Evolutionary conservation across 78 protist species (phyloP).

Genomic region (Dictyostelium brefeldianum): DNA sequence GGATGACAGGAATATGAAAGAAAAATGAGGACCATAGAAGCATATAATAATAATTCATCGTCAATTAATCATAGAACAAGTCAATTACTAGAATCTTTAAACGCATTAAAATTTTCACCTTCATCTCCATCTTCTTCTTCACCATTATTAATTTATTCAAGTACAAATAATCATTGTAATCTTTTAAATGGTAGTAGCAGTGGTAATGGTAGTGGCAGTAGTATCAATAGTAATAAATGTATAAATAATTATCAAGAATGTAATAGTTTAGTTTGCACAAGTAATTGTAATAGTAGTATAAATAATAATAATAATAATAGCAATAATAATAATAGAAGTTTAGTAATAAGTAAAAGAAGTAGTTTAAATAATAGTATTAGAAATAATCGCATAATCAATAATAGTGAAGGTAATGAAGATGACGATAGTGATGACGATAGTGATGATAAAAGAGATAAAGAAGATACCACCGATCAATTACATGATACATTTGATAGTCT

Average conservation of each 20-base stretch:
- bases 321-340: not conserved
- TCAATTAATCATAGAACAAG: not conserved
- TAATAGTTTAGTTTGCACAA: slow-evolving; percentile 15
- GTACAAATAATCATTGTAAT: not conserved
- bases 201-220: not conserved
- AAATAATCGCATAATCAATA: not conserved
- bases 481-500: slow-evolving; percentile 2
- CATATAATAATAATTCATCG: slow-evolving; percentile 17
- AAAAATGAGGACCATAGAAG: slow-evolving; percentile 1
- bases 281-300: not conserved
- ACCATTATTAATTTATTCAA: slow-evolving; percentile 7
- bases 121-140: slow-evolving; percentile 2
- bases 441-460: not conserved
- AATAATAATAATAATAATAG: not conserved
- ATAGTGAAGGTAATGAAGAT: not conserved
- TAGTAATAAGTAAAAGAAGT: slow-evolving; percentile 7
- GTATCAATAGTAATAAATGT: not conserved
- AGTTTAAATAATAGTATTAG: not conserved
- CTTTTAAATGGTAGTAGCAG: not conserved
- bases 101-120: not conserved
- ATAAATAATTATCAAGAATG: slow-evolving; percentile 11
- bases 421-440: not conserved
- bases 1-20: slow-evolving; percentile 14
- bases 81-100: not conserved
- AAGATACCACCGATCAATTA: not conserved